Evolutionary conservation across 768 basidiomycete genomes (phyloP).

Genomic region (Asterophora parasitica): DNA sequence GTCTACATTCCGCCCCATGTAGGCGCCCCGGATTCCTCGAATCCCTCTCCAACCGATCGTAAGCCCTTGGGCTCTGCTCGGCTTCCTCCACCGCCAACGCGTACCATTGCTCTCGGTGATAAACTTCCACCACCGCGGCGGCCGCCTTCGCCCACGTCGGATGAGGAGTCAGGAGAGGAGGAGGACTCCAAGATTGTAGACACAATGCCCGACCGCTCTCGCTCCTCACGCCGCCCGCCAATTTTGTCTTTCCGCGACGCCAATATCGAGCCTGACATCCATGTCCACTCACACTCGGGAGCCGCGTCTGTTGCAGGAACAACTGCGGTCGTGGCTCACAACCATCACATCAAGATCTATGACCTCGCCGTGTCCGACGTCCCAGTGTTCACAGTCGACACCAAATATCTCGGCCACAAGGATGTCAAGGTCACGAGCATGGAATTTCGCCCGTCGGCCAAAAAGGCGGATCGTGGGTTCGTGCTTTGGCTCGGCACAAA

Average conservation of each 20-base stretch:
- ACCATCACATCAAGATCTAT: slow-evolving; percentile 59
- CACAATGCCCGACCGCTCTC: slow-evolving; percentile 62
- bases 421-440: slow-evolving; percentile 71
- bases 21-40: slow-evolving; percentile 10
- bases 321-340: slow-evolving; percentile 51
- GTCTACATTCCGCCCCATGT: slow-evolving; percentile 15
- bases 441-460: slow-evolving; percentile 60
- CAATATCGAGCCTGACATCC: slow-evolving; percentile 44
- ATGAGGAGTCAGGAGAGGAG: slow-evolving; percentile 58
- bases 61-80: slow-evolving; percentile 34
- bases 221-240: slow-evolving; percentile 56
- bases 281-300: slow-evolving; percentile 55
- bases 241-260: slow-evolving; percentile 35
- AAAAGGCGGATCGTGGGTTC: slow-evolving; percentile 47
- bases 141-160: slow-evolving; percentile 36
- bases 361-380: slow-evolving; percentile 46
- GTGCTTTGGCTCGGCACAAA: slow-evolving; percentile 87
- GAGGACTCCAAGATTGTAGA: slow-evolving; percentile 51
- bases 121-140: slow-evolving; percentile 63
- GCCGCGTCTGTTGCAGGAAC: slow-evolving; percentile 53
- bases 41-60: slow-evolving; percentile 26
- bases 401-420: slow-evolving; percentile 58
- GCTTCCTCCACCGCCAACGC: slow-evolving; percentile 71
- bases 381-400: slow-evolving; percentile 49
- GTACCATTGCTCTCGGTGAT: slow-evolving; percentile 64